Evolutionary conservation across 495 filamentous ascomycete species (phyloP), one percentile per base, ranked within the genome.

Genomic region (Symbiotaphrina buchneri): DNA sequence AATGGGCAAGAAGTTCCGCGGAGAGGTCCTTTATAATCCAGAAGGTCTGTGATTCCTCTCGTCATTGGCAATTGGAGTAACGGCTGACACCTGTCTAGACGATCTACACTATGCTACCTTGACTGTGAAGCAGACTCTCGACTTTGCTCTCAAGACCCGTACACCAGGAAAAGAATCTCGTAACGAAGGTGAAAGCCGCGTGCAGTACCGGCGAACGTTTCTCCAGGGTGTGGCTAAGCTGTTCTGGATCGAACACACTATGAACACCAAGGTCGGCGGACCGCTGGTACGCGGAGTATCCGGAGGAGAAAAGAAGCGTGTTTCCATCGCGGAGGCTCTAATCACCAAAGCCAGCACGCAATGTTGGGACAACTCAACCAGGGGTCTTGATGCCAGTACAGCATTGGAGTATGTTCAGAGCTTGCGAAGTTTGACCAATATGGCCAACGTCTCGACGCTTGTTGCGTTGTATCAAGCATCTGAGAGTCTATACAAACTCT

Each of bases 61-160:
- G n/a, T n/a, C n/a, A n/a, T n/a, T n/a, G n/a, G n/a, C n/a, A n/a
- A n/a, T n/a, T n/a, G n/a, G n/a, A n/a, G n/a, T n/a, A n/a, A 65
- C 71, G 3, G 74, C 78, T 53, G n/a, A n/a, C n/a, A n/a, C n/a
- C n/a, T n/a, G n/a, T n/a, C n/a, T n/a, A n/a, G 72, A 77, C 21
- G 78, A 85, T 41, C 55, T 78, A 5, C 76, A 82, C 46, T 81
- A 77, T 37, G 65, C 75, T 6, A 74, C 71, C 7, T 47, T 87
- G 18, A 69, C 63, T 6, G 78, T 84, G 1, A 63, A 61, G 32
- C 51, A 74, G 21, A 83, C 77, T 0, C 47, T 84, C 0, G 51
- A 63, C 13, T 83, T 83, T 45, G 78, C 78, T 6, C 53, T 78
- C 15, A 65, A 65, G 30, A 69, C 65, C 1, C 54, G 72, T 21